Evolutionary conservation across 2,329 filamentous ascomycete genomes (phyloP).

Genomic region (Arthrobotrys musiformis): DNA sequence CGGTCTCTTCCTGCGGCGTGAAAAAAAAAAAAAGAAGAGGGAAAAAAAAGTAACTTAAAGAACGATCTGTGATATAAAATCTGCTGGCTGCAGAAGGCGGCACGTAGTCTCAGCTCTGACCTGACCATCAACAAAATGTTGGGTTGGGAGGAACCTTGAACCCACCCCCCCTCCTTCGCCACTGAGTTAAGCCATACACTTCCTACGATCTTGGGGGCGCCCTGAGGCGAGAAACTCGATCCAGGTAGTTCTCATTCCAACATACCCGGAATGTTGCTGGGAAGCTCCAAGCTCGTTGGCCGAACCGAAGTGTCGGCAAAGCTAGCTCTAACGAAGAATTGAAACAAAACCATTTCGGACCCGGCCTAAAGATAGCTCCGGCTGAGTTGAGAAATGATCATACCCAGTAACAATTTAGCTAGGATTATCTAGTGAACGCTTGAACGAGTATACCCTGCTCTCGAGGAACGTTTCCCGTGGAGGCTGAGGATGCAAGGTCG

Average conservation of each 20-base stretch:
- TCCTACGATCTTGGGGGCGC: conserved; percentile 14
- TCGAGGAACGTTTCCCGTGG: conserved; percentile 14
- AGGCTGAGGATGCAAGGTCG: conserved; percentile 47
- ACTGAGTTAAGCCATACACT: conserved; percentile 31
- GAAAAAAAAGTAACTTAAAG: background rate
- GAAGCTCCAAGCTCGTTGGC: conserved; percentile 2
- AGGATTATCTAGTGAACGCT: conserved; percentile 32
- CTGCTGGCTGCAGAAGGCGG: conserved; percentile 48
- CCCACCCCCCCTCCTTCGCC: conserved; percentile 53
- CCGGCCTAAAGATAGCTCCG: conserved; percentile 37
- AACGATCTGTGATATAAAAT: conserved; percentile 40
- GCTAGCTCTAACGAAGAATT: conserved; percentile 18
- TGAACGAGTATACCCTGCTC: conserved; percentile 33
- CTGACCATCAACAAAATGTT: conserved; percentile 9
- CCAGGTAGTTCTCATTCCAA: conserved; percentile 28
- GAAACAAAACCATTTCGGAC: conserved; percentile 33
- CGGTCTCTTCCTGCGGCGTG: conserved; percentile 24
- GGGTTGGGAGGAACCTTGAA: background rate
- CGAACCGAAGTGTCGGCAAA: conserved; percentile 29
- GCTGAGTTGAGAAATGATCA: conserved; percentile 26
- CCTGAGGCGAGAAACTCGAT: conserved; percentile 24
- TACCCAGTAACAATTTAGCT: conserved; percentile 16
- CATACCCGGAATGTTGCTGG: conserved; percentile 26
- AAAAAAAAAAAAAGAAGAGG: background rate
- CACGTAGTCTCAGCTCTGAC: conserved; percentile 46